Evolutionary conservation across 202 grass and related monocot genomes (phyloP).

Genomic region (Zizania palustris): DNA sequence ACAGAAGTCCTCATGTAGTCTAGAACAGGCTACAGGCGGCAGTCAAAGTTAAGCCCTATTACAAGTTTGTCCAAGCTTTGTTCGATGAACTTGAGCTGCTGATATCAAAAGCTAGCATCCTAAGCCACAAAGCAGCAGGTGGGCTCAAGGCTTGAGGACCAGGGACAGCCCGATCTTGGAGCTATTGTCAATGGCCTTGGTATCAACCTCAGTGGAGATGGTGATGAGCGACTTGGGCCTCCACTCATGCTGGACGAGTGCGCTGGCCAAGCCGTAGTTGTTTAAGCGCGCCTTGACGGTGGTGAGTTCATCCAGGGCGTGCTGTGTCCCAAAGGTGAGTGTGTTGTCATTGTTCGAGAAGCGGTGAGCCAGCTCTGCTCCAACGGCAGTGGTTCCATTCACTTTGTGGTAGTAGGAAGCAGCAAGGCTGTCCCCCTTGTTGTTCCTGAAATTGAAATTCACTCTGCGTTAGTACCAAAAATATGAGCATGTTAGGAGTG

Average conservation of each 20-base stretch:
- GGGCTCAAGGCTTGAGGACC: conserved; percentile 64
- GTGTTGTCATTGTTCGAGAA: conserved; percentile 73
- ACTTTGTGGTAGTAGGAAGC: conserved; percentile 81
- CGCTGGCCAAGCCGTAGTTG: conserved; percentile 68
- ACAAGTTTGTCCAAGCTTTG: conserved; percentile 42
- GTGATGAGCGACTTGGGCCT: conserved; percentile 82
- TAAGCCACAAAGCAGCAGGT: neutral
- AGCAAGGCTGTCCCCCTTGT: conserved; percentile 58
- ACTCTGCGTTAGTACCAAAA: neutral
- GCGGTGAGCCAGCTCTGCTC: conserved; percentile 70
- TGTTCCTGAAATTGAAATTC: conserved; percentile 58
- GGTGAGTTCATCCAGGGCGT: conserved; percentile 69
- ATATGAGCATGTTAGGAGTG: neutral
- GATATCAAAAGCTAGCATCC: conserved; percentile 22
- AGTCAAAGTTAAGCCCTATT: conserved; percentile 24
- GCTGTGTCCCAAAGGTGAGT: conserved; percentile 66
- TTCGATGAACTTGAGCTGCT: conserved; percentile 45
- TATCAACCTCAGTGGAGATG: conserved; percentile 73
- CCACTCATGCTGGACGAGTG: conserved; percentile 71
- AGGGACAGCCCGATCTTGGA: conserved; percentile 76
- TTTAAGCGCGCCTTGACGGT: conserved; percentile 67
- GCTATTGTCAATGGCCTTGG: conserved; percentile 85
- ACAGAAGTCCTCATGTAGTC: conserved; percentile 9
- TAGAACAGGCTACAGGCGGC: conserved; percentile 10
- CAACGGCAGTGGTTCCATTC: conserved; percentile 58